Base-by-base conservation (phyloP, 306 rosid genomes). In the Vicia faba region DNA sequence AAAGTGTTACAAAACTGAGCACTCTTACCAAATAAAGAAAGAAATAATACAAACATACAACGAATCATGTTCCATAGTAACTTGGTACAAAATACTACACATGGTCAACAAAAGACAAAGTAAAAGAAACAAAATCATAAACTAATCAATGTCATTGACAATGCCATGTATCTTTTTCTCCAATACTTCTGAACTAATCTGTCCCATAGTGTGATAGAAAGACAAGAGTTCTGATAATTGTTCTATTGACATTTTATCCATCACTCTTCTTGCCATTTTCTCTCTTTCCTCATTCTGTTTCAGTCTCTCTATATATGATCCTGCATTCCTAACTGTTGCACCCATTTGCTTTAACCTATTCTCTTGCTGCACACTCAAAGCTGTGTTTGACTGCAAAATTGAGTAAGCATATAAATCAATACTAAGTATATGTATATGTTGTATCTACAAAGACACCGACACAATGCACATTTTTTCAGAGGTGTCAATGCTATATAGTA, bases 261-360 rank as follows among this genome's bases (percentile, higher is more conserved):
- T 87, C 76, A 84, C 91, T 5, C 70, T 83, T 63, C 87, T 89
- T 39, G 96, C 91, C 73, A 79, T 8, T 38, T 59, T 84, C 15
- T 86, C 93, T 71, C 87, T 87, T 62, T 80, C 83, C 74, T 85
- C 96, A 26, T 85, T 85, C 66, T 84, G 35, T 76, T 84, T 85
- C 82, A 89, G 5, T 70, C 71, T 84, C 79, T 77, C 85, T 55
- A 76, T 75, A 76, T 89, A 92, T 9, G 91, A 87, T 2, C 92
- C 86, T 35, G 80, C 87, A 80, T 89, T 89, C 72, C 96, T 92
- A 20, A 92, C 95, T 35, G 98, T 92, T 81, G 98, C 98, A 3
- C 98, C 98, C 96, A 92, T 87, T 76, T 89, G 95, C 87, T 89
- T 92, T 36, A 92, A 23, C 75, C 96, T 86, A 0, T 84, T 87